These are phyloP conservation scores for Cordia subcordata DNA, from an alignment of 257 asterid species.

Conservation along the genomic window DNA sequence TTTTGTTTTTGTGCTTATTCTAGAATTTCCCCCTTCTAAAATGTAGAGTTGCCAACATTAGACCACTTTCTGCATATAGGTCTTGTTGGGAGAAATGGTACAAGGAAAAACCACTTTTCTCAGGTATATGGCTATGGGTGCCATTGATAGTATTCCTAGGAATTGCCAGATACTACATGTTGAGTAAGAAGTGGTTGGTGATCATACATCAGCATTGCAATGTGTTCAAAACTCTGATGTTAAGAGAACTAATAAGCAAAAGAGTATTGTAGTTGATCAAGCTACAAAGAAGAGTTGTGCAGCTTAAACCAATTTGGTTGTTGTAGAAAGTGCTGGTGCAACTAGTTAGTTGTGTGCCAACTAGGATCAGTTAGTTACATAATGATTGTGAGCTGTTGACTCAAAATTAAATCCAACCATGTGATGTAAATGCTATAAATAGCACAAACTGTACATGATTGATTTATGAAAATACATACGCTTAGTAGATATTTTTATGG, in stretches of 20 bases:
- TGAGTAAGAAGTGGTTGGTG: conserved; percentile 98
- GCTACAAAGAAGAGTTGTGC: no score
- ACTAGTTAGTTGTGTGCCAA: no score
- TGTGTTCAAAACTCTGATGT: conserved; percentile 83
- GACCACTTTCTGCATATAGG: conserved; percentile 42
- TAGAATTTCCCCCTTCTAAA: not conserved
- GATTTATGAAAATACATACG: no score
- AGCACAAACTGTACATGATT: no score
- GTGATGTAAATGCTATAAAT: no score
- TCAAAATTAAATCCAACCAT: no score
- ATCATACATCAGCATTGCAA: conserved; percentile 73
- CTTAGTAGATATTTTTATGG: no score
- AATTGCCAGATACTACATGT: conserved; percentile 96
- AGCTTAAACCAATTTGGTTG: no score
- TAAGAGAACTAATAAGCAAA: conserved; percentile 80
- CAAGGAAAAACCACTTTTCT: conserved; percentile 97
- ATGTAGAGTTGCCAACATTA: not conserved
- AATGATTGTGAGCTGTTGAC: no score
- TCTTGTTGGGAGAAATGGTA: conserved; percentile 97
- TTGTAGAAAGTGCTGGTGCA: no score
- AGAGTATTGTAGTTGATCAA: no score
- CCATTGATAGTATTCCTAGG: conserved; percentile 92
- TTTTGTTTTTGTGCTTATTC: not conserved
- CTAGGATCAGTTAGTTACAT: no score
- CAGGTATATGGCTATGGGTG: conserved; percentile 96